A percentile compares a stretch with the other conserved stretches of the same genome.
Evolutionary conservation across 1,284 basidiomycete genomes (phyloP).

Genomic region (Cystobasidium sp.): DNA sequence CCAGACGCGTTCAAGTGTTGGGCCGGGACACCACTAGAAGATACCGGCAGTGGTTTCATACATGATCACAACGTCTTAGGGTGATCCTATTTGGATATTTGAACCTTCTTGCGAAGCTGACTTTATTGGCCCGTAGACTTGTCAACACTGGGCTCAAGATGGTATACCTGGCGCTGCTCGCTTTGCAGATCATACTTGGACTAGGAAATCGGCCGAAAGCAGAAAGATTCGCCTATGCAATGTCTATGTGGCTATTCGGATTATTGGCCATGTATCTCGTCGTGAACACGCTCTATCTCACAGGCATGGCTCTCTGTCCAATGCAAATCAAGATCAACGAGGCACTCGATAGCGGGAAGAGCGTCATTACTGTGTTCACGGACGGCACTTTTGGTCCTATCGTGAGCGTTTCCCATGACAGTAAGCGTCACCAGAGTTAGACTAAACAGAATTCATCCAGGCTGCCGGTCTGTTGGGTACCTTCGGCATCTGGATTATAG

Average conservation of each 20-base stretch:
- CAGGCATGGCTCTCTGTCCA: conserved; percentile 70
- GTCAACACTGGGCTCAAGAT: conserved; percentile 36
- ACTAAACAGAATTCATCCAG: background rate
- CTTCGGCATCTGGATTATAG: conserved; percentile 44
- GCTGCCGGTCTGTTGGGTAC: conserved; percentile 82
- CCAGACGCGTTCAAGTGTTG: conserved; percentile 37
- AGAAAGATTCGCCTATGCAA: conserved; percentile 78
- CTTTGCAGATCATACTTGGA: conserved; percentile 70
- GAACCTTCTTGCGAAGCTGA: background rate
- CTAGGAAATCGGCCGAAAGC: conserved; percentile 95
- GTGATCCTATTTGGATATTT: background rate
- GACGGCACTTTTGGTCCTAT: conserved; percentile 29
- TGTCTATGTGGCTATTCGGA: conserved; percentile 72
- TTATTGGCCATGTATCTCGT: conserved; percentile 67
- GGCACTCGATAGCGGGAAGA: conserved; percentile 22
- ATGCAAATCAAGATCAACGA: conserved; percentile 28
- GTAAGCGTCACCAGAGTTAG: too few relatives aligned
- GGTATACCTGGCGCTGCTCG: conserved; percentile 33
- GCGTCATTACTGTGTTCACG: conserved; percentile 6
- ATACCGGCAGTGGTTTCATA: conserved; percentile 24
- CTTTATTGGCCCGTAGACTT: background rate
- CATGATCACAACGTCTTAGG: conserved; percentile 43
- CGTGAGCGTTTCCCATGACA: conserved; percentile 3
- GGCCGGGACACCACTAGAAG: conserved; percentile 34
- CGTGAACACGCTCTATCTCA: conserved; percentile 82